Evolutionary conservation across 2,329 filamentous ascomycete species (phyloP).

Genomic region (Arthrobotrys sphaeroides): DNA sequence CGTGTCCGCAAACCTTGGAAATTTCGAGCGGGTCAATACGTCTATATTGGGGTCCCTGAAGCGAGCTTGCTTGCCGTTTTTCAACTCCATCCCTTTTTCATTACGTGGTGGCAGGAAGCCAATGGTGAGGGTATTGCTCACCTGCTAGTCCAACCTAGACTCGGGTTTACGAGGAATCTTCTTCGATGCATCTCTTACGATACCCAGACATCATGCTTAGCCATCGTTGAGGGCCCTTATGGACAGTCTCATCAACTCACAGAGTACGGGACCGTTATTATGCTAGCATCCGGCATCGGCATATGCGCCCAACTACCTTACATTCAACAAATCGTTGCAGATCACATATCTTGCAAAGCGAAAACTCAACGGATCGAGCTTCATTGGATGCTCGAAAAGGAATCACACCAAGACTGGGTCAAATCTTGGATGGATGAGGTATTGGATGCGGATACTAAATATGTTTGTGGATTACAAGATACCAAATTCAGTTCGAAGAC

Average conservation of each 20-base stretch:
- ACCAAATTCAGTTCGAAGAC: too few relatives aligned
- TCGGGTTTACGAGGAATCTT: background rate
- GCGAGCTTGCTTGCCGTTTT: background rate
- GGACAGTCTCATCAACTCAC: background rate
- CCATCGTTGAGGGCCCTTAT: background rate
- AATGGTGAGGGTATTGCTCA: background rate
- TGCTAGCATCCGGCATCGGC: background rate
- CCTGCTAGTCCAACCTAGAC: background rate
- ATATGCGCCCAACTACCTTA: background rate
- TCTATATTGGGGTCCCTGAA: background rate
- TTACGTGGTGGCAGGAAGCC: background rate
- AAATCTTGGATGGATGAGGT: slow-evolving; percentile 2
- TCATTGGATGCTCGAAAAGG: background rate
- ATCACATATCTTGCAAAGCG: too few relatives aligned
- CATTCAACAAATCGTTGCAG: too few relatives aligned
- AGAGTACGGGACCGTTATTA: background rate
- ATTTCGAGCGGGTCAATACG: background rate
- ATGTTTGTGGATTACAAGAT: too few relatives aligned
- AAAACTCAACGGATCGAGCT: background rate
- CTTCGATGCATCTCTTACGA: background rate
- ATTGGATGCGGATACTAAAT: background rate
- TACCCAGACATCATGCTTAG: too few relatives aligned
- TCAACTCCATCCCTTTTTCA: background rate
- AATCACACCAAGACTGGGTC: background rate
- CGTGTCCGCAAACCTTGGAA: too few relatives aligned